Evolutionary conservation across 2,329 filamentous ascomycete genomes (phyloP).

Genomic region (Scedosporium aurantiacum): DNA sequence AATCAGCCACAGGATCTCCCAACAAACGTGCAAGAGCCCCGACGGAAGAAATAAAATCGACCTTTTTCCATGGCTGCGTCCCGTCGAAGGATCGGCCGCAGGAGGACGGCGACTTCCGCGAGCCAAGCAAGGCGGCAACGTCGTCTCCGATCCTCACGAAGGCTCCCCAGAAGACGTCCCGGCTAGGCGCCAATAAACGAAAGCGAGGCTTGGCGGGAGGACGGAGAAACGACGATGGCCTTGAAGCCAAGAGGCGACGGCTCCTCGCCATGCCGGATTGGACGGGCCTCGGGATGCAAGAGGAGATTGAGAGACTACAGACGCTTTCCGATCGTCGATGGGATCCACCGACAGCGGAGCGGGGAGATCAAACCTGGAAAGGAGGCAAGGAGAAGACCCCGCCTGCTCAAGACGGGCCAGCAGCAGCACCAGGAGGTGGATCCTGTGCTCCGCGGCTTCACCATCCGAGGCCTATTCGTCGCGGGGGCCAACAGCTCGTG

Average conservation of each 20-base stretch:
- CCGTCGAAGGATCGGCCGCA: no score
- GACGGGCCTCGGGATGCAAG: neutral
- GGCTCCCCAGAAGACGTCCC: neutral
- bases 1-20: no score
- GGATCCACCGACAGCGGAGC: neutral
- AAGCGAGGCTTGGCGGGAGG: neutral
- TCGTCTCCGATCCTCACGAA: neutral
- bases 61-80: no score
- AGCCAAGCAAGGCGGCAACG: neutral
- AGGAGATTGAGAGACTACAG: neutral
- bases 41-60: no score
- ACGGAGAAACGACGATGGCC: neutral
- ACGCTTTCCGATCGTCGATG: neutral
- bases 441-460: neutral
- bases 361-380: neutral
- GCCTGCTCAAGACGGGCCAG: neutral
- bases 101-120: neutral
- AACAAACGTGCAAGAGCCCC: no score
- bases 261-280: constrained; percentile 1
- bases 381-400: neutral
- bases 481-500: neutral
- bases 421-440: neutral
- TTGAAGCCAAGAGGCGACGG: neutral
- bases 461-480: constrained; percentile 1
- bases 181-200: neutral